Evolutionary conservation across 805 yeast genomes (phyloP).

Genomic region (Isabelozyma rhagii): DNA sequence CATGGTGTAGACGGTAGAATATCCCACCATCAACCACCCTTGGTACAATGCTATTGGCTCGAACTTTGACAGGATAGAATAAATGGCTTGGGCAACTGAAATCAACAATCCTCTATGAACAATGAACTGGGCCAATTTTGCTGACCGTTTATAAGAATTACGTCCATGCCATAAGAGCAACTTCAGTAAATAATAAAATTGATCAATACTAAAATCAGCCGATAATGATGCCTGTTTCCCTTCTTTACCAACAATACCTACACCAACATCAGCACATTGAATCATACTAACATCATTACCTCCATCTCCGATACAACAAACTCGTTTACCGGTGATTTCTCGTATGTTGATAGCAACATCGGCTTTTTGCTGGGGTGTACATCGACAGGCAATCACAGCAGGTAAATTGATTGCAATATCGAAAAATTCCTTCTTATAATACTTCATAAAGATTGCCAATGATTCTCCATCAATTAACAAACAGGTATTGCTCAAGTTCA

Average conservation of each 20-base stretch:
- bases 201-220: conserved; percentile 92
- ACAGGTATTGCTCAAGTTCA: conserved; percentile 61
- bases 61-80: conserved; percentile 77
- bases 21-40: conserved; percentile 98
- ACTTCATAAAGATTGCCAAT: conserved; percentile 60
- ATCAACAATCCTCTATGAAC: conserved; percentile 94
- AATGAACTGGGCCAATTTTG: conserved; percentile 91
- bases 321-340: conserved; percentile 78
- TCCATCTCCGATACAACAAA: conserved; percentile 98
- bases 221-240: conserved; percentile 97
- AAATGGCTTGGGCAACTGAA: conserved; percentile 93
- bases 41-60: conserved; percentile 94
- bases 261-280: conserved; percentile 98
- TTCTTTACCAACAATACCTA: conserved; percentile 98
- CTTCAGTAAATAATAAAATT: conserved; percentile 84
- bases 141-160: conserved; percentile 92
- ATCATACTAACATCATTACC: conserved; percentile 99
- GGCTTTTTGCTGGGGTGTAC: conserved; percentile 98
- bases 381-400: conserved; percentile 96
- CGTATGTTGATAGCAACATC: conserved; percentile 85
- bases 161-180: conserved; percentile 96
- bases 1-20: conserved; percentile 96
- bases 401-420: conserved; percentile 75
- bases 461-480: conserved; percentile 94
- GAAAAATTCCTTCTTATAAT: conserved; percentile 70